These are phyloP conservation scores for Hypoxylon sp. DNA, from an alignment of 2,329 filamentous ascomycete genomes.

Conservation along the genomic window DNA sequence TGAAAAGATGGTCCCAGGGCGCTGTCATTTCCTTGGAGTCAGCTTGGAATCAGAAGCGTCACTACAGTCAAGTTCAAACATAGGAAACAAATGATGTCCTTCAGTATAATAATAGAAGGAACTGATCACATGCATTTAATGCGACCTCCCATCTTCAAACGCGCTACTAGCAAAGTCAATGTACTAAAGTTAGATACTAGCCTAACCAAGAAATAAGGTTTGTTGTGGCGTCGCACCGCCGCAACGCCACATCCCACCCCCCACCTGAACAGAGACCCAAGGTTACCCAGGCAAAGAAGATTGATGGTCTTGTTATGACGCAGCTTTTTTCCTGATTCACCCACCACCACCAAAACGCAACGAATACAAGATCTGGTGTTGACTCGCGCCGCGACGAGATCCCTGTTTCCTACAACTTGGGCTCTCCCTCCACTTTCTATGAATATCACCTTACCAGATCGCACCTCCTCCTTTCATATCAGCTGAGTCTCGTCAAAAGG, in stretches of 20 bases:
- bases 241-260: slow-evolving; percentile 10
- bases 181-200: slow-evolving; percentile 15
- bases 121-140: no score
- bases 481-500: slow-evolving; percentile 10
- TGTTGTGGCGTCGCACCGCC: slow-evolving; percentile 1
- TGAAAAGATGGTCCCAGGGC: no score
- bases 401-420: slow-evolving; percentile 20
- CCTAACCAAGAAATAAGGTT: slow-evolving; percentile 7
- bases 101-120: no score
- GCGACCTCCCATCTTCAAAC: no score
- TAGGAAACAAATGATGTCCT: no score
- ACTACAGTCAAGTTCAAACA: background rate
- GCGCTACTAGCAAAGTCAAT: no score
- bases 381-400: slow-evolving; percentile 19
- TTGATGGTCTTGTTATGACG: slow-evolving; percentile 43
- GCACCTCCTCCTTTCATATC: slow-evolving; percentile 1
- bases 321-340: slow-evolving; percentile 27
- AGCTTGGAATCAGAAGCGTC: background rate
- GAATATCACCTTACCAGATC: background rate
- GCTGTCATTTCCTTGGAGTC: background rate
- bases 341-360: slow-evolving; percentile 18
- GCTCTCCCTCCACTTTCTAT: slow-evolving; percentile 11
- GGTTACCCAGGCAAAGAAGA: slow-evolving; percentile 38
- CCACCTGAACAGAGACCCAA: background rate
- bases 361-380: slow-evolving; percentile 24